Base-by-base conservation (phyloP, 176 grass and related monocot genomes). In the Oryza officinalis region DNA sequence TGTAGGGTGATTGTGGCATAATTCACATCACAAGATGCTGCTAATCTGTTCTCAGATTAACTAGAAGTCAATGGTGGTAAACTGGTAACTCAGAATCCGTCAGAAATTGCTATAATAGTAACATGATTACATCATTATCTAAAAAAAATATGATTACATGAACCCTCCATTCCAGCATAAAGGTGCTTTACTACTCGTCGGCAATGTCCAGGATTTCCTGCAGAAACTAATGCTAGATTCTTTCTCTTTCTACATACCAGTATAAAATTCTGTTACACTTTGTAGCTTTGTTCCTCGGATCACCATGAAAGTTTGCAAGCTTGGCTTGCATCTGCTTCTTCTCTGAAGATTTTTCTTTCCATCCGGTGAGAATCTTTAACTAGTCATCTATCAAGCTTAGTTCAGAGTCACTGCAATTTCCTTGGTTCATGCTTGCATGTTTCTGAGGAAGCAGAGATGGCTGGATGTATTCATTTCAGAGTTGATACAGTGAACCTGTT, bases 81-180 rank as follows among this genome's bases (percentile, higher is more conserved):
- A 38, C 40, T n/a, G 47, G 27, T 69, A 71, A 77, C 31, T 26
- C 15, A 77, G 22, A 28, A 77, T 71, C 43, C 65, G 37, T 30
- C 4, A 78, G 18, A 78, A 26, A 35, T 30, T 65, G 52, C 25
- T 59, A 78, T 73, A 64, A 72, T 66, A 67, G 44, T 35, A 23
- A 79, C 80, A 79, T 73, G 59, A 73, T 72, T 72, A 63, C 44
- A 73, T 13, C 17, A 78, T 38, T 38, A 38, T 38, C 37, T 38
- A 1, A 38, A 38, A 38, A 8, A 37, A 38, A 38, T 1, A 38
- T 38, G 37, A 38, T 38, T 38, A 38, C 37, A 38, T 38, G 37
- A 57, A 25, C 66, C 65, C 23, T 40, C n/a, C 52, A 45, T 23
- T 71, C 73, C 8, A 33, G 32, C 1, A 67, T 44, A 75, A 81